Evolutionary conservation across 2,329 filamentous ascomycete species (phyloP), one percentile per base, ranked within the genome.

Genomic region (Scortechinia acanthostroma): DNA sequence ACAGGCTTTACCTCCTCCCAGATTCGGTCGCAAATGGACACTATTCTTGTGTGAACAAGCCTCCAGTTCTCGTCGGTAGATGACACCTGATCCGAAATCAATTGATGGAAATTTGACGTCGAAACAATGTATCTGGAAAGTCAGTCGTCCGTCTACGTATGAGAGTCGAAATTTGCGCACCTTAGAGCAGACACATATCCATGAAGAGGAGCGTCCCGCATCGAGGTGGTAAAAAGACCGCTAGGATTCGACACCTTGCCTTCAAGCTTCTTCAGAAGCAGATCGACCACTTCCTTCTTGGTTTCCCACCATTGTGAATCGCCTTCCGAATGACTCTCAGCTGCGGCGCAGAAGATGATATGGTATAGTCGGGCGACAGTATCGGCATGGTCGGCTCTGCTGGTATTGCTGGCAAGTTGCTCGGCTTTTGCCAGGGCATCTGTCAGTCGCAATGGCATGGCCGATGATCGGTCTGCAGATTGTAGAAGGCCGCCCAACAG

Each of bases 141-240:
- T 10, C 10, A 10, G 25, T 30, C n/a, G n/a, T 30, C 10, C n/a
- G 25, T 30, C 25, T n/a, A 10, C n/a, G n/a, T 30, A 30, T 10
- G 10, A 10, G 25, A 30, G 10, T 30, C n/a, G 25, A 10, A n/a
- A 30, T 30, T 30, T 30, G n/a, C 25, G 10, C 25, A 30, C 25
- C 25, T 10, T 6, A 40, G 35, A 10, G 13, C 35, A 40, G 35
- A 40, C 10, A 40, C 17, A 40, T 40, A 40, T 10, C 35, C 35
- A 40, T 40, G 35, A 19, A 40, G 35, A 40, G 35, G 35, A 10
- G 35, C 35, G 6, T 40, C 35, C 14, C 35, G 35, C 35, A 40
- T 40, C 6, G 35, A 40, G 6, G 10, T 10, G 17, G 14, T 40
- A 17, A 40, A 40, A 10, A 40, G 17, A 40, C 35, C 35, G 6